phyloP scores from a whole-genome alignment of 306 rosid species.

The Potentilla sterilis region DNA sequence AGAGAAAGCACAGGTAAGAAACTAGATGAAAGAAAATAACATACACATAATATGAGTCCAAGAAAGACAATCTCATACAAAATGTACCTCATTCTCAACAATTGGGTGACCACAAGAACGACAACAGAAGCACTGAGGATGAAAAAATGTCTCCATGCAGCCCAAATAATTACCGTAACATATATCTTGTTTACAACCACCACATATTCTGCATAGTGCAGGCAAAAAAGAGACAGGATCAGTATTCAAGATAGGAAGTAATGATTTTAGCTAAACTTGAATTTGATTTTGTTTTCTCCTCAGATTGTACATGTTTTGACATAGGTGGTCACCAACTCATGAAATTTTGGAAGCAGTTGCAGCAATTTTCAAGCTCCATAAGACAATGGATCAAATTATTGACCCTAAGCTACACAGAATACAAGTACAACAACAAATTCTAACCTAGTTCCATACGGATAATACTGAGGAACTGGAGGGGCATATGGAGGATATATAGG shows the following conservation, averaged over 20 bases:
- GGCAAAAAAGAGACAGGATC: slow-evolving; percentile 19
- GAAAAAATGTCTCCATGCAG: slow-evolving; percentile 66
- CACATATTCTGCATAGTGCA: slow-evolving; percentile 52
- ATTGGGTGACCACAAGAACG: slow-evolving; percentile 70
- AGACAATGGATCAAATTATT: neutral
- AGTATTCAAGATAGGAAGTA: slow-evolving; percentile 12
- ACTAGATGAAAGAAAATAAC: slow-evolving; percentile 25
- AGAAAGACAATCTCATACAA: slow-evolving; percentile 19
- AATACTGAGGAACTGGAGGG: slow-evolving; percentile 40
- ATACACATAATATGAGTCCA: slow-evolving; percentile 9
- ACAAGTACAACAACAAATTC: slow-evolving; percentile 13
- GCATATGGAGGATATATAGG: slow-evolving; percentile 55
- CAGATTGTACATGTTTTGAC: neutral
- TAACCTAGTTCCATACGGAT: slow-evolving; percentile 56
- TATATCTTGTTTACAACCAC: slow-evolving; percentile 69
- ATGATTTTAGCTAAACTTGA: neutral
- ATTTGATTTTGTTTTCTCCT: neutral
- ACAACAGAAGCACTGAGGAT: slow-evolving; percentile 83
- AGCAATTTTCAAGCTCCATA: slow-evolving; percentile 7
- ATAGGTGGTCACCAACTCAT: slow-evolving; percentile 1
- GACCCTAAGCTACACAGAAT: neutral
- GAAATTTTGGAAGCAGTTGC: too few species aligned
- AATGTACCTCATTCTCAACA: slow-evolving; percentile 75
- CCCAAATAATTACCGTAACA: slow-evolving; percentile 66
- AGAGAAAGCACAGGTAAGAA: slow-evolving; percentile 52